Percentiles rank a stretch among this genome's conserved stretches.
Evolutionary conservation across 805 yeast genomes (phyloP).

Genomic region (Cyberlindnera mycetangii): DNA sequence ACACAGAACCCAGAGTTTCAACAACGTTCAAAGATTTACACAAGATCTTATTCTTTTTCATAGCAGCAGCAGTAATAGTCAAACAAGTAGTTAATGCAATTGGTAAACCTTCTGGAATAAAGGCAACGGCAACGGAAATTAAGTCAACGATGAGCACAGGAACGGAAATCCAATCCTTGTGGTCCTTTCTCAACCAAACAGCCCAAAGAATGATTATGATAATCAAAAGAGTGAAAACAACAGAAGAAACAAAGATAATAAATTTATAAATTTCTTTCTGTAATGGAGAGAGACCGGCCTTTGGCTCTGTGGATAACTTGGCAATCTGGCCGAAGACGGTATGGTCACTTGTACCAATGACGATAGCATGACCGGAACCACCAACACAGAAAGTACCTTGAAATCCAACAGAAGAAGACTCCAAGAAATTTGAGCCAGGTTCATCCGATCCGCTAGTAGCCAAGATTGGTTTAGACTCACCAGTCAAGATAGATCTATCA

Average conservation of each 20-base stretch:
- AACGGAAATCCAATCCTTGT: constrained; percentile 41
- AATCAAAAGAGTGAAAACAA: constrained; percentile 31
- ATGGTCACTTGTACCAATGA: constrained; percentile 41
- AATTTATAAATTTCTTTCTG: constrained; percentile 41
- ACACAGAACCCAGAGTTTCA: constrained; percentile 57
- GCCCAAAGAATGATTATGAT: constrained; percentile 40
- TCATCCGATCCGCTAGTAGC: constrained; percentile 31
- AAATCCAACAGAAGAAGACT: constrained; percentile 41
- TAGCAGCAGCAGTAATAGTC: constrained; percentile 44
- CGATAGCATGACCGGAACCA: constrained; percentile 43
- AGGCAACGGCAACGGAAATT: constrained; percentile 46
- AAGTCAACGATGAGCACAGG: constrained; percentile 40
- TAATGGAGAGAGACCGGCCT: constrained; percentile 39
- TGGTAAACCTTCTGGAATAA: constrained; percentile 51
- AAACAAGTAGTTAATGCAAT: constrained; percentile 50
- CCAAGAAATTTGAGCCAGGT: constrained; percentile 38
- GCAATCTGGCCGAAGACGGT: constrained; percentile 48
- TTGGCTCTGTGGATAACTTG: constrained; percentile 38
- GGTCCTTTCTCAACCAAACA: constrained; percentile 37
- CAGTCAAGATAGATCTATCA: constrained; percentile 47
- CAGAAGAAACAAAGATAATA: constrained; percentile 28
- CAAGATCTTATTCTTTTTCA: constrained; percentile 43
- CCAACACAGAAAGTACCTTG: constrained; percentile 44
- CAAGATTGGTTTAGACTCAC: constrained; percentile 43
- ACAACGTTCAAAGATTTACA: constrained; percentile 46